Evolutionary conservation across 768 basidiomycete species (phyloP), one percentile per base, ranked within the genome.

Genomic region (Pilatotrama ljubarskyi): DNA sequence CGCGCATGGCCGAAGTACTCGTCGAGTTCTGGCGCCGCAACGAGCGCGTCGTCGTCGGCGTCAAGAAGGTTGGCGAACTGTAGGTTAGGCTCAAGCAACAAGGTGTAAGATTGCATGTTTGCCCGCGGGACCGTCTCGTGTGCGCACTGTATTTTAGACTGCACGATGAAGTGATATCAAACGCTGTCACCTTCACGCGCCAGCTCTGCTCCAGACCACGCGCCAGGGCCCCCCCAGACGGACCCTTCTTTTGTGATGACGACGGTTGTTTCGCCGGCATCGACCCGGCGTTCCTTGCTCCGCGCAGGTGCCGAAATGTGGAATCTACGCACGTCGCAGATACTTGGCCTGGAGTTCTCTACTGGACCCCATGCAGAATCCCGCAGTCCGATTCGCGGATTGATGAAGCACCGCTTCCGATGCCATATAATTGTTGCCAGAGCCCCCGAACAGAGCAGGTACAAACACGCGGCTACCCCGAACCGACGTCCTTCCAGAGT

Each of bases 11-110:
- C 3, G 86, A 90, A 63, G 84, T 91, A 24, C 68, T 98, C 56
- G 82, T 92, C 5, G 89, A 91, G 53, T 99, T 98, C 70, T 97
- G 94, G 95, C 84, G 80, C 69, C 76, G 95, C 57, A 97, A 99
- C 70, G 93, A 95, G 65, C 73, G 84, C 11, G 80, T 87, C 3
- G 68, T 85, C 51, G 73, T 83, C 24, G 83, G 86, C 0, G 79
- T 80, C 57, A 85, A 84, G 74, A 83, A 82, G 62, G 80, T 86
- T 1, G 85, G 85, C 17, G 80, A 84, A 46, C 50, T 63, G 42
- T 82, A 63, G 68, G 18, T 52, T 11, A 9, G 15, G 32, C 32
- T 50, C 26, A 25, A 20, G 52, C 0, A 29, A 3, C 25, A 57
- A 25, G 29, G 18, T 54, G 43, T 40, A 35, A 35, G 37, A 44